These are phyloP conservation scores for Xerocomus tenax DNA, from an alignment of 1,284 basidiomycete species.

Conservation along the genomic window DNA sequence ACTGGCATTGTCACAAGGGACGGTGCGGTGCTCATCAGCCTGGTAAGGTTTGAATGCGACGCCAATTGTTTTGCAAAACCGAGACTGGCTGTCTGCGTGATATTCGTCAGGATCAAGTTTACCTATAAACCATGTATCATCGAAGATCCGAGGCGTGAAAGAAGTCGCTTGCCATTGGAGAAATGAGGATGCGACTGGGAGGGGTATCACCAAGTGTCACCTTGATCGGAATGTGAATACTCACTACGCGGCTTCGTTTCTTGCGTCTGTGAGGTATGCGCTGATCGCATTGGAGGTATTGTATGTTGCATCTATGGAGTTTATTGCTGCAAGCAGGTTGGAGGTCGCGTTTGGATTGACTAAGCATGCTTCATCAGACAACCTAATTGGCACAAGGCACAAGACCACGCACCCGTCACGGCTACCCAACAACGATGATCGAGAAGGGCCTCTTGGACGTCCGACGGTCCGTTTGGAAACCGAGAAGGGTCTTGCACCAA, in stretches of 20 bases:
- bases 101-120: constrained; percentile 13
- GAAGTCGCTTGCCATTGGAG: constrained; percentile 16
- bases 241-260: constrained; percentile 46
- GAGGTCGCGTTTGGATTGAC: constrained; percentile 37
- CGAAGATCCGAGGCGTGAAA: background rate
- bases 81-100: constrained; percentile 31
- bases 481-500: constrained; percentile 30
- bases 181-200: constrained; percentile 22
- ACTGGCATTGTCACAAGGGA: constrained; percentile 48
- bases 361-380: constrained; percentile 3
- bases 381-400: background rate
- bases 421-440: constrained; percentile 41
- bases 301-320: constrained; percentile 27
- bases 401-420: constrained; percentile 32
- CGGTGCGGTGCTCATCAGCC: constrained; percentile 48
- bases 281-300: constrained; percentile 33
- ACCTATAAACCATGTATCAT: constrained; percentile 14
- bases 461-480: constrained; percentile 36
- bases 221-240: constrained; percentile 2
- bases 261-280: constrained; percentile 29
- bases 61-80: constrained; percentile 34
- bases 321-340: constrained; percentile 28
- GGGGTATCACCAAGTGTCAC: constrained; percentile 6
- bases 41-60: constrained; percentile 23
- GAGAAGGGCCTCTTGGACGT: constrained; percentile 33